phyloP scores from a whole-genome alignment of 352 stramenopile genomes.

The Pythium oligandrum region DNA sequence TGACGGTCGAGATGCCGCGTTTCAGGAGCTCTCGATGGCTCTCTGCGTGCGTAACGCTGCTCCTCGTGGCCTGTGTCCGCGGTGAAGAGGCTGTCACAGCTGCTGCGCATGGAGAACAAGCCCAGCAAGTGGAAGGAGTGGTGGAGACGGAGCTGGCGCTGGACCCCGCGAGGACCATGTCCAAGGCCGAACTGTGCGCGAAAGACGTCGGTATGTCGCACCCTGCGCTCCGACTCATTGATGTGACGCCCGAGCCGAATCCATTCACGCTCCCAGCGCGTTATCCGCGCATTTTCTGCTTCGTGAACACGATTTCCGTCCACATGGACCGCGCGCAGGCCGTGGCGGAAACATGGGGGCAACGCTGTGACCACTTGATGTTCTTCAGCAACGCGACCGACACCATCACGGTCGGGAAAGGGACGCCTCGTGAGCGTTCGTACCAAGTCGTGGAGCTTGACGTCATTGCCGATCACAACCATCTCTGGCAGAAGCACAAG shows the following conservation, averaged over 20 bases:
- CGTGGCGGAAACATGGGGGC: slow-evolving; percentile 76
- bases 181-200: slow-evolving; percentile 50
- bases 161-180: not conserved
- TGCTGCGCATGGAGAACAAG: not conserved
- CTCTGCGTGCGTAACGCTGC: too few species aligned
- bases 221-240: slow-evolving; percentile 34
- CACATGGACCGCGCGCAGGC: slow-evolving; percentile 50
- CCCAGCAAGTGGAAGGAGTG: not conserved
- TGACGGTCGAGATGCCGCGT: too few species aligned
- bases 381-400: slow-evolving; percentile 80
- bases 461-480: slow-evolving; percentile 69
- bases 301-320: slow-evolving; percentile 78
- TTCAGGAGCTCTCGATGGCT: too few species aligned
- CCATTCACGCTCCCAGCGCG: not conserved
- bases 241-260: slow-evolving; percentile 28
- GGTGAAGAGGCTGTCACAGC: not conserved
- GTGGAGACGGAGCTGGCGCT: not conserved
- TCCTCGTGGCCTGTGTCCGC: not conserved
- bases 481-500: slow-evolving; percentile 84
- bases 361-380: slow-evolving; percentile 71
- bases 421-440: slow-evolving; percentile 12
- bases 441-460: slow-evolving; percentile 70
- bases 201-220: slow-evolving; percentile 40
- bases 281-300: slow-evolving; percentile 69
- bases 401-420: slow-evolving; percentile 32